phyloP scores from a whole-genome alignment of 2,329 filamentous ascomycete species.

The Penicillium sp. region DNA sequence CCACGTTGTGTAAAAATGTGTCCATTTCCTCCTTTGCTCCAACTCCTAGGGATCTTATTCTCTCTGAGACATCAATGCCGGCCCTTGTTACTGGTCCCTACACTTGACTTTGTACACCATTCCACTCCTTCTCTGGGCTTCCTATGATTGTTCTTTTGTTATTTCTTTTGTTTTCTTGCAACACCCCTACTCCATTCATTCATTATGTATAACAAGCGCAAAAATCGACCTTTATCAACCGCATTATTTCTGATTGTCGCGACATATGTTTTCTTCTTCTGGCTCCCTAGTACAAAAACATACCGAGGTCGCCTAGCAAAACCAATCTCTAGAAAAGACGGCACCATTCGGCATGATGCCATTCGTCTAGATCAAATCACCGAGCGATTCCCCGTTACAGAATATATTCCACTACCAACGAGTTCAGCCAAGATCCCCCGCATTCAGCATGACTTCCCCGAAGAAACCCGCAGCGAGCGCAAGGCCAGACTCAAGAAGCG shows the following conservation, averaged over 20 bases:
- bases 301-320: constrained; percentile 3
- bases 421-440: constrained; percentile 68
- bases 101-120: neutral
- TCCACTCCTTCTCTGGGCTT: neutral
- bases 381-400: constrained; percentile 74
- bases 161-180: neutral
- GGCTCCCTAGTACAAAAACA: constrained; percentile 9
- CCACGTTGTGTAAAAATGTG: constrained; percentile 4
- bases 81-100: neutral
- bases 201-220: constrained; percentile 27
- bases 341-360: constrained; percentile 5
- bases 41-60: neutral
- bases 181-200: neutral
- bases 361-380: constrained; percentile 68
- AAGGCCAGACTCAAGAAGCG: constrained; percentile 64
- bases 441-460: constrained; percentile 70
- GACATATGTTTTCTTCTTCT: constrained; percentile 22
- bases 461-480: constrained; percentile 60
- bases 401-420: constrained; percentile 70
- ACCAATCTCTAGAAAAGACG: constrained; percentile 8
- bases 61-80: neutral
- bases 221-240: constrained; percentile 17
- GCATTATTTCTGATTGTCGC: constrained; percentile 15
- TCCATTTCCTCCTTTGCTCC: neutral
- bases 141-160: neutral